Percentiles rank a stretch among this genome's conserved stretches.
These are phyloP conservation scores for Leishmania major DNA, from an alignment of 208 protist genomes.

Conservation along the genomic window DNA sequence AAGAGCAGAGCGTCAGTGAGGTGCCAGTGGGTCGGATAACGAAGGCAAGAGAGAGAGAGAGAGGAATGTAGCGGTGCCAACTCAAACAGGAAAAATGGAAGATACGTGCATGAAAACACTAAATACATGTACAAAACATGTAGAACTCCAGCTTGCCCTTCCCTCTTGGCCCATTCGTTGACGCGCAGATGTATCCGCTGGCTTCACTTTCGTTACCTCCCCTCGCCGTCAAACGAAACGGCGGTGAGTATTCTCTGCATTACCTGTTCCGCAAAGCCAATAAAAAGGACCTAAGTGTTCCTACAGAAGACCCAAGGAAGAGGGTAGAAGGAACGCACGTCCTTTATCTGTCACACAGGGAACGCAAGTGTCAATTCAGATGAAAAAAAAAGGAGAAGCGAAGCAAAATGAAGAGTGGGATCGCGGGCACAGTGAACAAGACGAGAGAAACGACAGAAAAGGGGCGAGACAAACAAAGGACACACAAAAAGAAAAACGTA, in stretches of 20 bases:
- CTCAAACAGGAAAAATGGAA: neutral
- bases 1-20: neutral
- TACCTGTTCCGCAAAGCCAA: neutral
- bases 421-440: neutral
- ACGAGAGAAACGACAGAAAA: neutral
- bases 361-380: neutral
- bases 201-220: neutral
- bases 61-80: neutral
- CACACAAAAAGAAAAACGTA: neutral
- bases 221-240: neutral
- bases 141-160: neutral
- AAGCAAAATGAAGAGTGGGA: neutral
- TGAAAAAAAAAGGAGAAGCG: neutral
- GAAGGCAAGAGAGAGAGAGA: neutral
- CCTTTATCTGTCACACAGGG: neutral
- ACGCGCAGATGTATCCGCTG: neutral
- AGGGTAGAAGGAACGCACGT: slow-evolving; percentile 13
- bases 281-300: neutral
- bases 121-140: neutral
- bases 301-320: neutral
- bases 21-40: neutral
- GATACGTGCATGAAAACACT: neutral
- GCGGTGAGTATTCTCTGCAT: neutral
- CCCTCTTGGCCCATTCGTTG: neutral
- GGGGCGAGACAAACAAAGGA: neutral